Percentiles rank a stretch among this genome's conserved stretches.
Conservation (phyloP, 768 basidiomycete genomes). For the Lentinula boryana region DNA sequence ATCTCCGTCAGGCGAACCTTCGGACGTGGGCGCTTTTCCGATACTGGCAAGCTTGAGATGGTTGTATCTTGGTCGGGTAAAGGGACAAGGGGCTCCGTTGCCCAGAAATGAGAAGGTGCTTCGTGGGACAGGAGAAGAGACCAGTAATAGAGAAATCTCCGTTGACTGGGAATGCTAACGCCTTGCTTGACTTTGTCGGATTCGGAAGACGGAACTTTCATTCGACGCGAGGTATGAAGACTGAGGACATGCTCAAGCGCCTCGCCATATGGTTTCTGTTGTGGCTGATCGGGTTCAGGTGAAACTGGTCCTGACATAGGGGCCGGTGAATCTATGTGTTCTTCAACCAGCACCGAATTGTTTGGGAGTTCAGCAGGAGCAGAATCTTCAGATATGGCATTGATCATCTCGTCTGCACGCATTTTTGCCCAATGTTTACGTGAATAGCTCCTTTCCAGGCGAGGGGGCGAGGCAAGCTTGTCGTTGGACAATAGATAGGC, state of each 20-base stretch:
- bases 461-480: conserved; percentile 38
- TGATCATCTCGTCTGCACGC: conserved; percentile 44
- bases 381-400: conserved; percentile 40
- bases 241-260: conserved; percentile 52
- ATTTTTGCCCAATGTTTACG: conserved; percentile 41
- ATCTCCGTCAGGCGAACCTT: conserved; percentile 56
- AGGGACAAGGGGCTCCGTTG: conserved; percentile 12
- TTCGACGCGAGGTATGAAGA: conserved; percentile 64
- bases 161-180: conserved; percentile 78
- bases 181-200: conserved; percentile 41
- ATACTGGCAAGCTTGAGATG: conserved; percentile 7
- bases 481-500: conserved; percentile 68
- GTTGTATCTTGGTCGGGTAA: neutral
- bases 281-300: neutral
- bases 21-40: conserved; percentile 15
- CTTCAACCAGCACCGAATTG: neutral
- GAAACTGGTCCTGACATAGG: conserved; percentile 8
- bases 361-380: conserved; percentile 9
- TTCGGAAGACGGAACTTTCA: conserved; percentile 39
- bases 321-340: neutral
- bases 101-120: conserved; percentile 48
- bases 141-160: conserved; percentile 79
- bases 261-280: conserved; percentile 25
- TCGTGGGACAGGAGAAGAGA: conserved; percentile 52
- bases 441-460: conserved; percentile 38